Base-by-base conservation (phyloP, 176 grass and related monocot genomes). In the Puya raimondii region DNA sequence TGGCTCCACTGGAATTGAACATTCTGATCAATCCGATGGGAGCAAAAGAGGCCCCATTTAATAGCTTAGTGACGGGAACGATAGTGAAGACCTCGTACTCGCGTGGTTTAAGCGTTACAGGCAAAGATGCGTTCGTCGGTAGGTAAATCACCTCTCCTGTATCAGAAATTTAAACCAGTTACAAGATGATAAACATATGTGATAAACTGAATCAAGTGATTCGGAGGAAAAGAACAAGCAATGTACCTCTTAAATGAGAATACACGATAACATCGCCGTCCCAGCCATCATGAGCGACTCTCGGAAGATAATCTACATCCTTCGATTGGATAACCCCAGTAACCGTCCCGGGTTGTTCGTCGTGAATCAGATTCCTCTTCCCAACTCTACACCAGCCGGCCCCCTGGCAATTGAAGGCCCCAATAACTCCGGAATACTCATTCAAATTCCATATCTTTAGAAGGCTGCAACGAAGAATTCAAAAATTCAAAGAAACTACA, bases 391-490 rank as follows among this genome's bases (percentile, higher is more conserved):
- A 96, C 87, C 87, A 96, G 5, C 87, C 91, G 3, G 91, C 91
- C 15, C 91, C 91, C 67, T 90, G 87, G 73, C 91, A 90, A 70
- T 96, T 96, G 81, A 96, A 96, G 48, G 87, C 84, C 3, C 87
- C 91, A 57, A 96, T 78, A 2, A 96, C 87, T n/a, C 91, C 91
- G 3, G 82, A 69, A n/a, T 87, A 74, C 47, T 87, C 81, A 47
- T 96, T 96, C 75, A 96, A 66, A 59, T 90, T 96, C 91, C 91
- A 96, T 48, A 96, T 87, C 73, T 96, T 90, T 11, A 96, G 77
- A 29, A 87, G 75, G 25, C 91, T 96, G 76, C 53, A 70, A 49
- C 10, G 17, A 47, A 15, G 9, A 61, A 61, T 22, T 16, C 9
- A 22, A 18, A 59, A 59, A 9, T 2, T 18, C 20, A 59, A 59